Conservation (phyloP, 2,329 filamentous ascomycete genomes). For the Aspergillus sp. region DNA sequence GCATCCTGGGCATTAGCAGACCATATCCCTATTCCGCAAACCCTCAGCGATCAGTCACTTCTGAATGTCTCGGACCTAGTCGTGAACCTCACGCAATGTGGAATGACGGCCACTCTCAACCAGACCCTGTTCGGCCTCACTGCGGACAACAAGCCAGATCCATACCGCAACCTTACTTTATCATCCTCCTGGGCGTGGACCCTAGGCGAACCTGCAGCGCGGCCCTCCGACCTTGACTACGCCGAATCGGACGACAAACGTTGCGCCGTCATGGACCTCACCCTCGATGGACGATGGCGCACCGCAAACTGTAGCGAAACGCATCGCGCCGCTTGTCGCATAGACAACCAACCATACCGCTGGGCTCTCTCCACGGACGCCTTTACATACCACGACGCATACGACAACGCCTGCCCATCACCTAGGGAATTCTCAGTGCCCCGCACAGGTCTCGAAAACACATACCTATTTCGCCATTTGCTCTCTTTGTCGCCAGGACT, state of each 20-base stretch:
- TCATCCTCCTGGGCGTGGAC: conserved; percentile 63
- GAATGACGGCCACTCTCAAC: conserved; percentile 62
- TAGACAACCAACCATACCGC: conserved; percentile 53
- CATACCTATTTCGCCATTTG: conserved; percentile 53
- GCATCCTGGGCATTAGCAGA: conserved; percentile 54
- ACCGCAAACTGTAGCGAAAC: conserved; percentile 55
- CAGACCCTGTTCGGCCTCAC: conserved; percentile 52
- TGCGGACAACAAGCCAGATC: conserved; percentile 46
- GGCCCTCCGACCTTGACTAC: conserved; percentile 23
- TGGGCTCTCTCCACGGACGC: conserved; percentile 54
- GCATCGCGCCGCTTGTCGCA: conserved; percentile 58
- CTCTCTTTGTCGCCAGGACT: conserved; percentile 30
- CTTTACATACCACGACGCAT: conserved; percentile 46
- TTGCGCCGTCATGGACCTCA: conserved; percentile 57
- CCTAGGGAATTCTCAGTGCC: conserved; percentile 57
- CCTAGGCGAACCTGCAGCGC: conserved; percentile 52
- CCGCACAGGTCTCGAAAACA: conserved; percentile 63
- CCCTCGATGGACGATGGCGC: conserved; percentile 57
- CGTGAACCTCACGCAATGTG: conserved; percentile 53
- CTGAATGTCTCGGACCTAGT: conserved; percentile 34
- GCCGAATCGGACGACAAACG: conserved; percentile 40
- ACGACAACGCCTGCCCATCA: conserved; percentile 48
- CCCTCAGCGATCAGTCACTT: conserved; percentile 28
- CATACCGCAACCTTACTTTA: conserved; percentile 53
- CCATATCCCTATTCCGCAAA: conserved; percentile 28